phyloP scores from a whole-genome alignment of 2,329 filamentous ascomycete genomes.

The Blumeria graminis region DNA sequence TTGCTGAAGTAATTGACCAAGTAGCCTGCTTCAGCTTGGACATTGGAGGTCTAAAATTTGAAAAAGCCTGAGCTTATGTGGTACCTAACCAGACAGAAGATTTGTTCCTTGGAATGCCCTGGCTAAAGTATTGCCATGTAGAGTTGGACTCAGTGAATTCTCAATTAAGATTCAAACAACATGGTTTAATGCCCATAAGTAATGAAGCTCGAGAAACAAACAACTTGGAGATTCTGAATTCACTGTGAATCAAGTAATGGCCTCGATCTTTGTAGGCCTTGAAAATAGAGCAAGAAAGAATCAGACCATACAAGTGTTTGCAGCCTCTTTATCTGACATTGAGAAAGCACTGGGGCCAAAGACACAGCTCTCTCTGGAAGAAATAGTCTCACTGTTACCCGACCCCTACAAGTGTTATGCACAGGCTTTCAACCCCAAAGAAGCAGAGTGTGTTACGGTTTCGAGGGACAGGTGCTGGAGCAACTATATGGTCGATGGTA shows the following conservation, averaged over 20 bases:
- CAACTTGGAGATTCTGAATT: neutral
- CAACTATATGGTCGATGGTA: too few species aligned
- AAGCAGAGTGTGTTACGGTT: too few species aligned
- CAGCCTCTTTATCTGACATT: neutral
- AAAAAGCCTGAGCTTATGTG: neutral
- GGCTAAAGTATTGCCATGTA: neutral
- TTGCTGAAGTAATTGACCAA: neutral
- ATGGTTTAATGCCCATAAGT: neutral
- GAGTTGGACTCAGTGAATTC: neutral
- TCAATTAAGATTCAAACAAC: neutral
- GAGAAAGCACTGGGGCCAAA: neutral
- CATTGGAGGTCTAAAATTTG: neutral
- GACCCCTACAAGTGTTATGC: neutral
- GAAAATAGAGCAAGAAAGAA: neutral
- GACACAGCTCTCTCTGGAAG: neutral
- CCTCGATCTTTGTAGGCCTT: neutral
- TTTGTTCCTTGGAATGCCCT: neutral
- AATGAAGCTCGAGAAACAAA: neutral
- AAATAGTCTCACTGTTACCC: neutral
- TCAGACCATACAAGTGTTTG: neutral
- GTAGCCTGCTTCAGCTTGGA: neutral
- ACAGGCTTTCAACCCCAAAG: neutral
- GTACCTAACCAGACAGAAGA: neutral
- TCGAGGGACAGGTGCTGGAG: too few species aligned
- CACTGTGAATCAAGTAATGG: neutral